Evolutionary conservation across 2,329 filamentous ascomycete species (phyloP).

Genomic region (Fusarium floridanum): DNA sequence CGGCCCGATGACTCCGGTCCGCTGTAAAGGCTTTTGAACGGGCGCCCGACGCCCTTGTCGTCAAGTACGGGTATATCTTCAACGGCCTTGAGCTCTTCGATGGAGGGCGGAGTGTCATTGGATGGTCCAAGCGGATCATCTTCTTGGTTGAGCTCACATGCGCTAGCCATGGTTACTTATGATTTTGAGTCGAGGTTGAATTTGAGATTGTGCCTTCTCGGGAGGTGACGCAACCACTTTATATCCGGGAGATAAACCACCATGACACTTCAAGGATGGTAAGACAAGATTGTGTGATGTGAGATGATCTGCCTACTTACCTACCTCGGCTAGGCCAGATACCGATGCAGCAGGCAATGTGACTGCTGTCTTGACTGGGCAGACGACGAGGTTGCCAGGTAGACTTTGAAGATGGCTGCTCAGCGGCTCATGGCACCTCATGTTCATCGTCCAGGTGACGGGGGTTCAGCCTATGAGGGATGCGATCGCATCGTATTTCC

Average conservation of each 20-base stretch:
- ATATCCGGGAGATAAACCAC: not conserved
- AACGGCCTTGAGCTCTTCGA: not conserved
- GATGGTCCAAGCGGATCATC: not conserved
- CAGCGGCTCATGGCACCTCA: not conserved
- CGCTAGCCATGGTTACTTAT: not conserved
- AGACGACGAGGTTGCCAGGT: not conserved
- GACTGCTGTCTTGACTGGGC: too few species aligned
- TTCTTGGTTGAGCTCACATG: slow-evolving; percentile 7
- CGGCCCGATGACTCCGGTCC: not conserved
- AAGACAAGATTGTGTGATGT: not conserved
- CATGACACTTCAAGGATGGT: not conserved
- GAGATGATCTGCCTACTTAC: not conserved
- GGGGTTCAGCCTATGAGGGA: not conserved
- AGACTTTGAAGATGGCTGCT: not conserved
- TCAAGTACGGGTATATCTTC: slow-evolving; percentile 21
- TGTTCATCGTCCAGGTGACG: not conserved
- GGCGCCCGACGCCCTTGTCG: slow-evolving; percentile 8
- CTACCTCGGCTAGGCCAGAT: too few species aligned
- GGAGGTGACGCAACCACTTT: not conserved
- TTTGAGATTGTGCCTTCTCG: not conserved
- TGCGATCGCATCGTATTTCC: not conserved
- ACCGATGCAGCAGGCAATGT: too few species aligned
- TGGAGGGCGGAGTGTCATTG: slow-evolving; percentile 16
- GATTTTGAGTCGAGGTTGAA: not conserved
- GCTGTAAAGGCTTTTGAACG: slow-evolving; percentile 27